Conservation (phyloP, 441 rosid genomes). For the Populus hybrid region DNA sequence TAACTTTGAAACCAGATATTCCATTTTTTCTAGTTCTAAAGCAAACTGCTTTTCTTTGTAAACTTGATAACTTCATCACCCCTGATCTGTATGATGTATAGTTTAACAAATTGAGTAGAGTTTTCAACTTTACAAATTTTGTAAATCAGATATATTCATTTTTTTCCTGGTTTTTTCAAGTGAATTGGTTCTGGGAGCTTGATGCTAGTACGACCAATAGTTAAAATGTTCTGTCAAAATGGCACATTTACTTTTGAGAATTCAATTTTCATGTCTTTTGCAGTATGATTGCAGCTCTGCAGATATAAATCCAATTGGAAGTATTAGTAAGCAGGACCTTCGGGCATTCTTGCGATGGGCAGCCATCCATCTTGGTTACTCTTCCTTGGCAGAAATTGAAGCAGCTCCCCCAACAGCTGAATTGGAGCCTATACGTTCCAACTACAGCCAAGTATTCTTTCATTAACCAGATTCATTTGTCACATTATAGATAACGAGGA, state of each 20-base stretch:
- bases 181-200: not conserved
- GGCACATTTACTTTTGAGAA: conserved; percentile 3
- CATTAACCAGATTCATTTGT: not conserved
- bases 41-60: not conserved
- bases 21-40: not conserved
- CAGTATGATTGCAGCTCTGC: conserved; percentile 98
- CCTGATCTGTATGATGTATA: not conserved
- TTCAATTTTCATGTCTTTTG: conserved; percentile 19
- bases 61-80: not conserved
- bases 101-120: not conserved
- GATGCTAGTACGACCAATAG: not conserved
- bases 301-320: conserved; percentile 95
- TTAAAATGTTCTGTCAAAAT: not conserved
- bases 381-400: conserved; percentile 88
- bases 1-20: not conserved
- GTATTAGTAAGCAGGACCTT: conserved; percentile 90
- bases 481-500: not conserved
- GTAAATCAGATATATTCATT: not conserved
- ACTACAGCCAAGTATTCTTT: conserved; percentile 73
- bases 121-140: not conserved
- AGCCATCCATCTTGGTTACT: conserved; percentile 75
- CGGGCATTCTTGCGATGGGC: conserved; percentile 86
- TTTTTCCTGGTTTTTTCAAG: not conserved
- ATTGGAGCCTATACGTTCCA: conserved; percentile 88
- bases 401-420: conserved; percentile 99